phyloP scores from a whole-genome alignment of 371 early-diverging fungal genomes.

The Apophysomyces elegans region DNA sequence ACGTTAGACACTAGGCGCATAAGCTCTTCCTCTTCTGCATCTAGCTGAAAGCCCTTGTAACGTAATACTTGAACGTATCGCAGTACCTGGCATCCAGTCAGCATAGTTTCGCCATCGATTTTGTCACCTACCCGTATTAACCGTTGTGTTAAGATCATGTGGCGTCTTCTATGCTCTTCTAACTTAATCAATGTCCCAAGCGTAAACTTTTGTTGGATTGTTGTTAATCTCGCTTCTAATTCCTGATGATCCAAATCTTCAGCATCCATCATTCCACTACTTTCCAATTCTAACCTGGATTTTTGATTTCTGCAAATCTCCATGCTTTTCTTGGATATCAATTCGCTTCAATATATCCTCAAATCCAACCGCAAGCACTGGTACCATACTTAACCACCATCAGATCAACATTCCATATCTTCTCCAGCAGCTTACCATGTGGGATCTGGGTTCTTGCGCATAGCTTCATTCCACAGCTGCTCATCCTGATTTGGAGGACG shows the following conservation, averaged over 20 bases:
- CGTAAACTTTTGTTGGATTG: slow-evolving; percentile 33
- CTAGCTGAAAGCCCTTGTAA: slow-evolving; percentile 30
- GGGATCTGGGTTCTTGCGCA: slow-evolving; percentile 83
- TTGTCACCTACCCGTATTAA: slow-evolving; percentile 30
- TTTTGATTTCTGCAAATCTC: slow-evolving; percentile 38
- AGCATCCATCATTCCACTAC: background rate
- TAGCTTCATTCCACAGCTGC: slow-evolving; percentile 80
- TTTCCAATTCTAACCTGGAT: slow-evolving; percentile 23
- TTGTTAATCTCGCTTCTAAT: slow-evolving; percentile 33
- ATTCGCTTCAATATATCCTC: slow-evolving; percentile 85
- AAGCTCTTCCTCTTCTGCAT: slow-evolving; percentile 22
- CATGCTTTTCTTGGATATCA: slow-evolving; percentile 70
- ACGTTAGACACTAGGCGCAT: slow-evolving; percentile 17
- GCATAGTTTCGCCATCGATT: background rate
- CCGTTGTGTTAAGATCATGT: slow-evolving; percentile 31
- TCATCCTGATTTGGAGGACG: slow-evolving; percentile 75
- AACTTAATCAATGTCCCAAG: slow-evolving; percentile 36
- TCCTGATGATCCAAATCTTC: slow-evolving; percentile 22
- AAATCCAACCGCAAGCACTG: slow-evolving; percentile 90
- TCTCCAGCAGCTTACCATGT: slow-evolving; percentile 54
- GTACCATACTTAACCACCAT: slow-evolving; percentile 68
- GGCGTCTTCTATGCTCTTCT: slow-evolving; percentile 48
- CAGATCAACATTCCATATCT: background rate
- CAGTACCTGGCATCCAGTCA: slow-evolving; percentile 17
- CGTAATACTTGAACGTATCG: slow-evolving; percentile 29